Conservation (phyloP, 2,329 filamentous ascomycete genomes). For the Aureobasidium vineae region DNA sequence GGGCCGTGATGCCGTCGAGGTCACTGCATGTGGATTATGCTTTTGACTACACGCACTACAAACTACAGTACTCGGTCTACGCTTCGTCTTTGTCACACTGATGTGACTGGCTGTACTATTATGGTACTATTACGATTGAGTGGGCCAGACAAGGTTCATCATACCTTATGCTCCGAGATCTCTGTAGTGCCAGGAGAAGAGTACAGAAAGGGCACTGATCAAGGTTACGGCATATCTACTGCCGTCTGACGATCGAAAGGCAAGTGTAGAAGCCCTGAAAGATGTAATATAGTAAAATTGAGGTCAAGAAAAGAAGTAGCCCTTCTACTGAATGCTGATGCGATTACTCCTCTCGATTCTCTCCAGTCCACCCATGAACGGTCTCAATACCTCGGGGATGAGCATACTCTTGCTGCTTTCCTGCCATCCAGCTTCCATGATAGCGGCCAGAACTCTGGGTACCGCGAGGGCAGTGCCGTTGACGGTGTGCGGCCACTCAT, state of each 20-base stretch:
- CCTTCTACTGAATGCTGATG: slow-evolving; percentile 7
- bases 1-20: not conserved
- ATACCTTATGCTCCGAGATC: too few species aligned
- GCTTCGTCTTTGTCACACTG: not conserved
- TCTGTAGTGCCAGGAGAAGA: too few species aligned
- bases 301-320: too few species aligned
- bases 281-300: not conserved
- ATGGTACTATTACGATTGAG: not conserved
- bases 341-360: slow-evolving; percentile 54
- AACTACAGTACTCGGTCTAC: not conserved
- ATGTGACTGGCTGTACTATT: too few species aligned
- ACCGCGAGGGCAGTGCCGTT: slow-evolving; percentile 95
- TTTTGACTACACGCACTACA: not conserved
- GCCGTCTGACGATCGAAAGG: too few species aligned
- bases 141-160: not conserved
- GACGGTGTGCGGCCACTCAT: slow-evolving; percentile 80
- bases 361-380: slow-evolving; percentile 78
- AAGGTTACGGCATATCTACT: too few species aligned
- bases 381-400: slow-evolving; percentile 74
- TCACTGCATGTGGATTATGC: not conserved
- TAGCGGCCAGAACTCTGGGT: slow-evolving; percentile 80
- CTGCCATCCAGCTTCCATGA: slow-evolving; percentile 90
- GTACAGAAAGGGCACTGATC: too few species aligned
- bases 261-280: not conserved
- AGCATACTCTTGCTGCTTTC: slow-evolving; percentile 63